Evolutionary conservation across 352 stramenopile species (phyloP), one percentile per base, ranked within the genome.

Genomic region (Globisporangium uncinulatum): DNA sequence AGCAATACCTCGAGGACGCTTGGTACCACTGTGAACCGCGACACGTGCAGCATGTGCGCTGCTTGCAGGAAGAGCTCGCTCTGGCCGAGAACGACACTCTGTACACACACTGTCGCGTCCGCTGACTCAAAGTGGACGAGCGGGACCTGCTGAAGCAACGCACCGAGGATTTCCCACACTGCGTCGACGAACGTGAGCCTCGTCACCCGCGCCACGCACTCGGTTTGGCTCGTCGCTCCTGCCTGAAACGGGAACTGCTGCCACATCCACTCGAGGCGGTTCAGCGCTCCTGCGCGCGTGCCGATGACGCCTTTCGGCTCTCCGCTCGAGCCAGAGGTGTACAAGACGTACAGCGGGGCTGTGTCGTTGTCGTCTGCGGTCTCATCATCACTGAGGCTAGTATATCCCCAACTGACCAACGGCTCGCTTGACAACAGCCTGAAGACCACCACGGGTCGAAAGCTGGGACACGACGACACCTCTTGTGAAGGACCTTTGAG

Each of bases 311-410:
- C 68, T 45, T 72, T 76, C 14, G 70, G 59, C 0, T 64, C 19
- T 2, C 68, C 72, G 17, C 74, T 86, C 14, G 78, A 79, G 2
- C 78, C 78, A 17, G 78, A 89, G 7, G 78, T 89, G 53, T 70
- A 83, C 19, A 89, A 39, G 32, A 89, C 59, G 51, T 89, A 86
- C 45, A 89, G 36, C 13, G 78, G 71, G 19, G 31, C 39, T n/a
- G n/a, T n/a, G n/a, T n/a, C n/a, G 1, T 46, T 44, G 0, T 42
- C 29, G 36, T 42, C 17, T 17, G 4, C 50, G 15, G 4, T 55
- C 21, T 17, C 21, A 36, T 24, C 32, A 9, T 9, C 32, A 9
- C 9, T n/a, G n/a, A n/a, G 32, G 32, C 32, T 37, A 9, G 4
- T 9, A 37, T 4, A 9, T 37, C 5, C 32, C 32, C 32, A 37